phyloP scores from a whole-genome alignment of 371 early-diverging fungal genomes.

The Phascolomyces articulosus region DNA sequence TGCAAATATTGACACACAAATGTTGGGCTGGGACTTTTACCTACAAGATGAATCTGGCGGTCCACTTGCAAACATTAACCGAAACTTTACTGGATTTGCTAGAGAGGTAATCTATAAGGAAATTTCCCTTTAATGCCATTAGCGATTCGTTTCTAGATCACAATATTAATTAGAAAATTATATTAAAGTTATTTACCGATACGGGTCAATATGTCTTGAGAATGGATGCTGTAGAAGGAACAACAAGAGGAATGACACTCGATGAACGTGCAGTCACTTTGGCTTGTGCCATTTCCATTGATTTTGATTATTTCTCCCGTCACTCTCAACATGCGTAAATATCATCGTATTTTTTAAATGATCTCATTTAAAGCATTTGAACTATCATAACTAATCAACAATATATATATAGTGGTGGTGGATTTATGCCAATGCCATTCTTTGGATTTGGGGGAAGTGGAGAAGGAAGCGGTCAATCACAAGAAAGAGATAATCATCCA shows the following conservation, averaged over 20 bases:
- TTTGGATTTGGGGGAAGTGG: constrained; percentile 36
- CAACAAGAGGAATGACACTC: constrained; percentile 64
- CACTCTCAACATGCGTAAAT: constrained; percentile 70
- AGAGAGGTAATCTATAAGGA: constrained; percentile 63
- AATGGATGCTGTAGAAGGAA: constrained; percentile 69
- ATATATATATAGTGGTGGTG: constrained; percentile 25
- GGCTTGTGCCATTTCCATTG: constrained; percentile 86
- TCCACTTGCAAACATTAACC: constrained; percentile 66
- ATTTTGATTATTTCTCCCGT: constrained; percentile 90
- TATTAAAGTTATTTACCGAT: constrained; percentile 79
- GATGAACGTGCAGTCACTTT: constrained; percentile 87
- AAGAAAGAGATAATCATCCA: background rate
- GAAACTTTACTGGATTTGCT: constrained; percentile 88
- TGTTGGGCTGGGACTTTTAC: constrained; percentile 83
- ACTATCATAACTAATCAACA: background rate
- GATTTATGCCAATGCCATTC: constrained; percentile 49
- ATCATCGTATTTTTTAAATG: background rate
- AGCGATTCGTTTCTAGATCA: no score
- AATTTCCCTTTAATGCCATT: no score
- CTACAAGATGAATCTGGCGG: constrained; percentile 67
- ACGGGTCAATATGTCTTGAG: constrained; percentile 83
- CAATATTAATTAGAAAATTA: background rate
- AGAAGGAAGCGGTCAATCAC: no score
- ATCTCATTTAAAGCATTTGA: background rate
- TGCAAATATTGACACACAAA: constrained; percentile 78